These are phyloP conservation scores for Nepenthes alata DNA, from an alignment of 179 eudicot species.

Conservation along the genomic window DNA sequence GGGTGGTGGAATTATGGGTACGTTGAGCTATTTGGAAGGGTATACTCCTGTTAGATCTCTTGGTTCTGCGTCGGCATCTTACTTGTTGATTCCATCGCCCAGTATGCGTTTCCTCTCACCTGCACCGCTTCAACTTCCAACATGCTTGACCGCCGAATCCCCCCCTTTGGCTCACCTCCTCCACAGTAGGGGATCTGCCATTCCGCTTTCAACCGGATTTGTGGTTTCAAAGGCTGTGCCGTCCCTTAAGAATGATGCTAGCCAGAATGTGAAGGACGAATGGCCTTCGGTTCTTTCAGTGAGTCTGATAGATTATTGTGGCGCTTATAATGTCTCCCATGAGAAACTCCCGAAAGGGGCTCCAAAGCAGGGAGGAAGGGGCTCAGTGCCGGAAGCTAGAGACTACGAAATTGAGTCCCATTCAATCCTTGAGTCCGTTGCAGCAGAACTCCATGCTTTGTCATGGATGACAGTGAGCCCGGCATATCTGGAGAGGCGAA, in stretches of 20 bases:
- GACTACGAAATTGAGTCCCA: constrained; percentile 56
- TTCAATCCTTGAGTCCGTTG: constrained; percentile 54
- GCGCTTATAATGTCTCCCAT: constrained; percentile 35
- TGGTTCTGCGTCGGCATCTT: constrained; percentile 76
- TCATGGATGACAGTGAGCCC: constrained; percentile 99
- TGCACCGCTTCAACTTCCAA: constrained; percentile 75
- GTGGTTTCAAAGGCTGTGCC: constrained; percentile 87
- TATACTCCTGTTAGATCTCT: constrained; percentile 86
- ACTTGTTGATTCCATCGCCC: constrained; percentile 69
- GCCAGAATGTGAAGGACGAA: constrained; percentile 48
- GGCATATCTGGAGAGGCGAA: constrained; percentile 77
- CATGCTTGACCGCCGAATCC: constrained; percentile 83
- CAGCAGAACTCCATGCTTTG: constrained; percentile 81
- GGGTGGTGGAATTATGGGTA: constrained; percentile 33
- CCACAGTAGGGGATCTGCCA: constrained; percentile 89
- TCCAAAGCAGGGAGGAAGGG: constrained; percentile 37
- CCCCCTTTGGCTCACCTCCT: constrained; percentile 95
- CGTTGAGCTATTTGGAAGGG: constrained; percentile 64
- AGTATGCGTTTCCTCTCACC: constrained; percentile 81
- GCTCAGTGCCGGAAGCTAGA: constrained; percentile 31
- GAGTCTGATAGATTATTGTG: constrained; percentile 78
- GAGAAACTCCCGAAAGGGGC: constrained; percentile 31
- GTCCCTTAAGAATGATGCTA: constrained; percentile 47
- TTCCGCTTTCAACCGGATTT: constrained; percentile 76
- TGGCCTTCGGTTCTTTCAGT: constrained; percentile 93